phyloP scores from a whole-genome alignment of 768 basidiomycete species.

The Gelatoporia subvermispora region DNA sequence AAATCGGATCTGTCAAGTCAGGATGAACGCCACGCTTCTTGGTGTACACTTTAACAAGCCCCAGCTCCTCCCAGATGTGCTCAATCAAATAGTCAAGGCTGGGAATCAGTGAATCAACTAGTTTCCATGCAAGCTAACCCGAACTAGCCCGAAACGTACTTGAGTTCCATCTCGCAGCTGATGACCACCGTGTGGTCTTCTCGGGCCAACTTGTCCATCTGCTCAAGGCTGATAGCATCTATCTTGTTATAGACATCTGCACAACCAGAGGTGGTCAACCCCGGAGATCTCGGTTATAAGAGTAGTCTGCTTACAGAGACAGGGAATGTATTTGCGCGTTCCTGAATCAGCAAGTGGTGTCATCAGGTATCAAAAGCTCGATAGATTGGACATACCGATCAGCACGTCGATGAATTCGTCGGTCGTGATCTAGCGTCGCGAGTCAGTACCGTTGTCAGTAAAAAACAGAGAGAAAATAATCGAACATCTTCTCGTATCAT shows the following conservation, averaged over 20 bases:
- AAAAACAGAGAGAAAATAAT: conserved; percentile 18
- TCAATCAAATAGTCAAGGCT: conserved; percentile 74
- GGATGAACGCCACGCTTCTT: conserved; percentile 96
- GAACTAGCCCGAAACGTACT: conserved; percentile 39
- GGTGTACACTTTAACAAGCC: conserved; percentile 88
- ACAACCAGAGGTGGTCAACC: conserved; percentile 2
- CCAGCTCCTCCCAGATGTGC: conserved; percentile 75
- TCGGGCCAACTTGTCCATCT: conserved; percentile 77
- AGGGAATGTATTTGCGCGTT: conserved; percentile 92
- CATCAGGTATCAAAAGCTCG: neutral
- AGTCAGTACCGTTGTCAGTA: conserved; percentile 8
- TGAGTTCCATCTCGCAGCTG: conserved; percentile 91
- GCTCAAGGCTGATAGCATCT: conserved; percentile 81
- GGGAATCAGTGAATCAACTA: conserved; percentile 5
- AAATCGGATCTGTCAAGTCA: conserved; percentile 87
- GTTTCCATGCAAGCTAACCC: neutral
- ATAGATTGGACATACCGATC: conserved; percentile 51
- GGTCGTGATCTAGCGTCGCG: conserved; percentile 65
- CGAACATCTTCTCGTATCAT: conserved; percentile 96
- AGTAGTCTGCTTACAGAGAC: conserved; percentile 59
- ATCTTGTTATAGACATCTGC: conserved; percentile 96
- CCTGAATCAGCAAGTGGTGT: conserved; percentile 35
- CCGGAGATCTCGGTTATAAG: conserved; percentile 2
- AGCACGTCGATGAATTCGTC: conserved; percentile 99
- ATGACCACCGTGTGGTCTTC: conserved; percentile 89